phyloP scores from a whole-genome alignment of 345 rosid genomes.

The Populus simonii region DNA sequence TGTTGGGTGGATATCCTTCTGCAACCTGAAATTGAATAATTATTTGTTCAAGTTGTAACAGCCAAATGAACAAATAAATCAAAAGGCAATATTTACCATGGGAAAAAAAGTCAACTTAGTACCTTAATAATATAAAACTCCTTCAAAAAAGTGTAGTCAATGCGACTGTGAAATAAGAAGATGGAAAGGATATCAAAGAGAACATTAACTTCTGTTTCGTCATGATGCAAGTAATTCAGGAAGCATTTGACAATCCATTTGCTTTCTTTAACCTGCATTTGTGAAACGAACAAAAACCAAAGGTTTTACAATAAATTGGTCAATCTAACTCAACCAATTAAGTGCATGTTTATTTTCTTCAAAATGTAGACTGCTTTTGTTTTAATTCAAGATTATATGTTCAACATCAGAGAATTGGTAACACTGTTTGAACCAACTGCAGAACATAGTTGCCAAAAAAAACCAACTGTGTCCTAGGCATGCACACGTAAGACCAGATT shows the following conservation, averaged over 20 bases:
- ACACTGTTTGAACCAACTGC: neutral
- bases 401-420: neutral
- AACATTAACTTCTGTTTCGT: constrained; percentile 76
- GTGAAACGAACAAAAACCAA: constrained; percentile 11
- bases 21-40: constrained; percentile 60
- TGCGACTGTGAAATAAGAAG: constrained; percentile 87
- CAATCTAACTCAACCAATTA: neutral
- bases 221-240: constrained; percentile 82
- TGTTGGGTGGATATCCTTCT: constrained; percentile 80
- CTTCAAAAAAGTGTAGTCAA: constrained; percentile 94
- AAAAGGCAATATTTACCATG: neutral
- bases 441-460: neutral
- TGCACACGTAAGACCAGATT: neutral
- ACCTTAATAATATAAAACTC: constrained; percentile 99
- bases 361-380: neutral
- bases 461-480: neutral
- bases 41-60: neutral
- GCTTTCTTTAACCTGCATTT: constrained; percentile 93
- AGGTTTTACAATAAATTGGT: neutral
- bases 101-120: constrained; percentile 3
- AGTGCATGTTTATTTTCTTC: neutral
- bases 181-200: constrained; percentile 91
- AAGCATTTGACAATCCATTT: constrained; percentile 99
- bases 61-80: neutral
- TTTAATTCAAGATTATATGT: neutral